Evolutionary conservation across 2,329 filamentous ascomycete genomes (phyloP), one percentile per base, ranked within the genome.

Genomic region (Penicillium sp.): DNA sequence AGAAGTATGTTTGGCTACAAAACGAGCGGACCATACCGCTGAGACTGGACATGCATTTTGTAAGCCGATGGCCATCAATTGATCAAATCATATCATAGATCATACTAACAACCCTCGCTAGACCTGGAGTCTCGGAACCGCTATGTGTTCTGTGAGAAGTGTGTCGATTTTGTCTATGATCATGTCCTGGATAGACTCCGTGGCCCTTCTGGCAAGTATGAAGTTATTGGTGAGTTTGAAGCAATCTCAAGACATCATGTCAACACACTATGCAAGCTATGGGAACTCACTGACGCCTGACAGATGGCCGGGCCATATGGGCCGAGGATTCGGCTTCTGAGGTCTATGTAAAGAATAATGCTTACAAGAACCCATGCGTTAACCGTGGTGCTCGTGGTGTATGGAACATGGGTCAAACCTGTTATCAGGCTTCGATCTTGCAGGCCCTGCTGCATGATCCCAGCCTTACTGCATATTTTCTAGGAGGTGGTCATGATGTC

Each of bases 331-430:
- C 73, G 27, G 88, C 92, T 55, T 89, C 93, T 59, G 85, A 90
- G 53, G 81, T 84, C 51, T 91, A 90, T 64, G 87, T 96, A 60
- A 82, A 85, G 38, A 81, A 81, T 56, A 95, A 97, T 68, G 92
- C 91, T 11, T 87, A 83, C 27, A 83, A 86, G 53, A 87, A 90
- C 7, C 89, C 91, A 11, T 97, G 93, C 69, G 86, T 90, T 53
- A 91, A 91, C 16, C 91, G 88, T 62, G 93, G 94, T 9, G 84
- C 97, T 36, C 86, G 94, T 34, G 93, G 93, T 30, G 88, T 99
- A 57, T 97, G 96, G 74, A 99, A 97, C 68, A 93, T 96, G 71
- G 94, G 93, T n/a, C 91, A 95, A 55, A 97, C 94, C 10, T 99
- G 93, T 77, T 99, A 97, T 74, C 93, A 97, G 81, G 96, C 94